Evolutionary conservation across 345 rosid genomes (phyloP).

Genomic region (Brassica rapa): DNA sequence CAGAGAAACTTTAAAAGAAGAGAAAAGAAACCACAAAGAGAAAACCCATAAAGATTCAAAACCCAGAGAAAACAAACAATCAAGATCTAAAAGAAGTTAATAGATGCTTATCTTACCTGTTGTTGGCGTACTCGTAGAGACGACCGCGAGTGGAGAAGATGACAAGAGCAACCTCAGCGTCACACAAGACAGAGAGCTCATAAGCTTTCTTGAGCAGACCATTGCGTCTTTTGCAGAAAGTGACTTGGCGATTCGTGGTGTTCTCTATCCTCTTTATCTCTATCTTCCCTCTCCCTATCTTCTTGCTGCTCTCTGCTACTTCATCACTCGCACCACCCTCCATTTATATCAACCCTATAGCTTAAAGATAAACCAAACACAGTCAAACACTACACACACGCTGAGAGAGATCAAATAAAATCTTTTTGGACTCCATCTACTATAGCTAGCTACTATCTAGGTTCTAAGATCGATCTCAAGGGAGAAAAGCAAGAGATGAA

Average conservation of each 20-base stretch:
- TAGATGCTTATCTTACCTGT: slow-evolving; percentile 51
- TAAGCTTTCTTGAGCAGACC: slow-evolving; percentile 89
- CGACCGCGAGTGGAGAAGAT: slow-evolving; percentile 88
- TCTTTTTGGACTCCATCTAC: background rate
- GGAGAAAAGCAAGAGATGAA: slow-evolving; percentile 4
- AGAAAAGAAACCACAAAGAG: background rate
- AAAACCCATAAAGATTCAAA: slow-evolving; percentile 21
- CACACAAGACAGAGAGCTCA: slow-evolving; percentile 79
- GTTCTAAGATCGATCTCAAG: background rate
- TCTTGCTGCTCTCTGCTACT: slow-evolving; percentile 58
- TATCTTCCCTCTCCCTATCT: slow-evolving; percentile 75
- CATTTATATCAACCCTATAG: slow-evolving; percentile 16
- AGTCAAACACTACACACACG: background rate
- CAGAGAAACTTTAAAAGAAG: background rate
- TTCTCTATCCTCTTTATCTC: slow-evolving; percentile 83
- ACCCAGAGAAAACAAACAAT: background rate
- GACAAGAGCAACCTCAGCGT: slow-evolving; percentile 78
- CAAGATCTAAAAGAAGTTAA: slow-evolving; percentile 14
- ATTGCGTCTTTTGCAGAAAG: slow-evolving; percentile 84
- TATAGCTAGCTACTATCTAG: background rate
- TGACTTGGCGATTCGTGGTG: slow-evolving; percentile 80
- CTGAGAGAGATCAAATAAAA: background rate
- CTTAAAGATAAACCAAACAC: background rate
- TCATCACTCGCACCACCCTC: slow-evolving; percentile 40
- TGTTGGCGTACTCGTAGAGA: slow-evolving; percentile 85